Evolutionary conservation across 2,329 filamentous ascomycete species (phyloP), one percentile per base, ranked within the genome.

Genomic region (Colletotrichum graminicola): DNA sequence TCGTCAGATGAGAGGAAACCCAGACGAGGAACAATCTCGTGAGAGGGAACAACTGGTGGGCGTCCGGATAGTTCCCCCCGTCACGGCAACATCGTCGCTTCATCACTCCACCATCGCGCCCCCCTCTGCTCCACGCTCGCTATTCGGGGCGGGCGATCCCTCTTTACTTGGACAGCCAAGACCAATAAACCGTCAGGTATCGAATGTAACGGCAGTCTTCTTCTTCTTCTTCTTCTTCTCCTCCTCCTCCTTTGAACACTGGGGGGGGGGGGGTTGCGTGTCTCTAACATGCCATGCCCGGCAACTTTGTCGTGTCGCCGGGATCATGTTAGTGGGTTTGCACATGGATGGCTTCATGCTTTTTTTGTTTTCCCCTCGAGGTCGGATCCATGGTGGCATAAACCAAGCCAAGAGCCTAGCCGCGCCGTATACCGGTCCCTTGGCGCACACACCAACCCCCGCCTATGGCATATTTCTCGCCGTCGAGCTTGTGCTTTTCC

Each of bases 381-480:
- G 66, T 34, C 32, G 32, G 52, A 66, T 62, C 66, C 52, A 36
- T 62, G 60, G 45, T n/a, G 32, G 61, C 39, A 47, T 18, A 43
- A 41, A 49, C 32, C 45, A 29, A 21, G 12, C 52, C 18, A 57
- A 43, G 51, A 51, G 10, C 59, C 41, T n/a, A 39, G 10, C 59
- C 41, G 43, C 34, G 66, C 51, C 36, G 41, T 29, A 26, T 39
- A 34, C 45, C 45, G 11, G 62, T 67, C 67, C 41, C 62, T 67
- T 55, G 62, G 23, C 34, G 29, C 36, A 23, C 21, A 47, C 45
- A 23, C n/a, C 36, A 34, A n/a, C n/a, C 41, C 14, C 26, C 23
- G 26, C 14, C 41, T 36, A 29, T 51, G 3, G 21, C 29, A n/a
- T 56, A 16, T 39, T 55, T 34, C 14, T 36, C 16, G 6, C 29